phyloP scores from a whole-genome alignment of 2,329 filamentous ascomycete genomes.

The Diaporthe citriasiana region DNA sequence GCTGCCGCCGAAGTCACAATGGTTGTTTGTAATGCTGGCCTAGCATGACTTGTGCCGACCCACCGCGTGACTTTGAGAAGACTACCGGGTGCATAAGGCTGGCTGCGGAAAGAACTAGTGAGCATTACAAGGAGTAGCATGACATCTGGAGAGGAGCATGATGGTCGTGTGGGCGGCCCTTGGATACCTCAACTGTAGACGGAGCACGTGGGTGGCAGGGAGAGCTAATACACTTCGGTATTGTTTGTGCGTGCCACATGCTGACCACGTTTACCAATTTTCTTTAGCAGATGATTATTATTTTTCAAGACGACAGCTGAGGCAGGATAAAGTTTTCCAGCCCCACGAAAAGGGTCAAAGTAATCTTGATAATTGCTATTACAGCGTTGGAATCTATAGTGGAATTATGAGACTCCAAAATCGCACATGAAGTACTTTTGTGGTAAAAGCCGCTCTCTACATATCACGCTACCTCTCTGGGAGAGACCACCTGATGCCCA shows the following conservation, averaged over 20 bases:
- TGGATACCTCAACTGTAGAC: background rate
- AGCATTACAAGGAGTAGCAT: conserved; percentile 47
- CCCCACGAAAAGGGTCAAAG: background rate
- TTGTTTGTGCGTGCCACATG: background rate
- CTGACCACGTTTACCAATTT: background rate
- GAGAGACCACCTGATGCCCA: background rate
- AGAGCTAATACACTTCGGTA: background rate
- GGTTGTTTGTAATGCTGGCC: too few relatives aligned
- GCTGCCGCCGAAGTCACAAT: conserved; percentile 45
- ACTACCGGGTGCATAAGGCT: conserved; percentile 57
- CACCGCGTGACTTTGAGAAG: conserved; percentile 59
- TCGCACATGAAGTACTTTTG: background rate
- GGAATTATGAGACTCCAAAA: background rate
- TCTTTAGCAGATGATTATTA: background rate
- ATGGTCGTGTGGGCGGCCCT: background rate
- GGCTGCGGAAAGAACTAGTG: conserved; percentile 61
- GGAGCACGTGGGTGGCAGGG: background rate
- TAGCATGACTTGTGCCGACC: too few relatives aligned
- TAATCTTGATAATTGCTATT: background rate
- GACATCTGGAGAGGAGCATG: background rate
- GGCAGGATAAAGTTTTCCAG: background rate
- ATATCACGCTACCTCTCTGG: background rate
- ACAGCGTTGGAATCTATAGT: background rate
- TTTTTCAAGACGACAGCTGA: background rate
- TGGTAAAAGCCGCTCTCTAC: background rate